Percentiles rank a stretch among this genome's conserved stretches.
Evolutionary conservation across 306 rosid species (phyloP).

Genomic region (Arachis stenosperma): DNA sequence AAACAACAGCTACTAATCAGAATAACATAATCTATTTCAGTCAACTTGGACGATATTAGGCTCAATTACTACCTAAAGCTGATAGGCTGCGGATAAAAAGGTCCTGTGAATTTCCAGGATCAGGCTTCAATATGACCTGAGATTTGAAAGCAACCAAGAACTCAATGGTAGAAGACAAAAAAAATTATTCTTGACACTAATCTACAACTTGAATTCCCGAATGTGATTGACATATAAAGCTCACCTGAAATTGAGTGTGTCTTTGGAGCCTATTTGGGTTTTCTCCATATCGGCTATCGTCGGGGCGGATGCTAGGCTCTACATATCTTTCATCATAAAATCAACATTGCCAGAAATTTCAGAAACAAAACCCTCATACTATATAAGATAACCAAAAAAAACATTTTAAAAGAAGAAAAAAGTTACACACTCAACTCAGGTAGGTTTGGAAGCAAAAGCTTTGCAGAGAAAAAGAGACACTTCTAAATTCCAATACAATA

Average conservation of each 20-base stretch:
- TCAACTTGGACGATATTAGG: constrained; percentile 30
- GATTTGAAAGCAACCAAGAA: constrained; percentile 37
- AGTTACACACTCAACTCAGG: constrained; percentile 19
- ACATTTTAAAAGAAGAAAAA: neutral
- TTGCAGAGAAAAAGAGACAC: neutral
- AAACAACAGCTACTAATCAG: constrained; percentile 17
- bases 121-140: constrained; percentile 97
- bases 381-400: constrained; percentile 14
- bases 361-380: constrained; percentile 34
- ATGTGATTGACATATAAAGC: constrained; percentile 22
- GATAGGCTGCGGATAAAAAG: constrained; percentile 86
- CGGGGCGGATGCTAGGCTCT: constrained; percentile 95
- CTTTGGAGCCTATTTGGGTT: constrained; percentile 97
- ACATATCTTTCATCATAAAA: constrained; percentile 63
- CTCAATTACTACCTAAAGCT: constrained; percentile 70
- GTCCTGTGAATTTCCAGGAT: constrained; percentile 98
- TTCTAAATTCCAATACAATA: neutral
- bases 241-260: constrained; percentile 96
- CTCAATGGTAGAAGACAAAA: constrained; percentile 19
- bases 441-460: constrained; percentile 17
- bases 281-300: constrained; percentile 98
- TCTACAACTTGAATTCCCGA: constrained; percentile 26
- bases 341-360: constrained; percentile 39
- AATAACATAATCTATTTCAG: constrained; percentile 25
- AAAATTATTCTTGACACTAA: constrained; percentile 19